phyloP scores from a whole-genome alignment of 352 stramenopile genomes.

The Phytophthora melonis region DNA sequence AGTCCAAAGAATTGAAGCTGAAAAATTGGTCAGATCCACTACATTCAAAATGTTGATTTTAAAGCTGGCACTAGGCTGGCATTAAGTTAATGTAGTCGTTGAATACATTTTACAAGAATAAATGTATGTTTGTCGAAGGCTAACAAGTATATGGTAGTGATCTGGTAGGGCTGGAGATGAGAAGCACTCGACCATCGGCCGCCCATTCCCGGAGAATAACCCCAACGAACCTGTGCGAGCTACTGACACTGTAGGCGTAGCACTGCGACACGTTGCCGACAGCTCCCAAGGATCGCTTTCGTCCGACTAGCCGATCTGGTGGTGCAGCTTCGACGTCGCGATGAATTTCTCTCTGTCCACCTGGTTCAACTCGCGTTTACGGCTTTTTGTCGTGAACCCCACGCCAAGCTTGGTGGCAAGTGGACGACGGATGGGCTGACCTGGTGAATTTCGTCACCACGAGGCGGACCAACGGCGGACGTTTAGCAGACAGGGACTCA shows the following conservation, averaged over 20 bases:
- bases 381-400: not conserved
- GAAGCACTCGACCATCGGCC: not conserved
- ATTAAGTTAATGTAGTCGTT: no score
- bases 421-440: slow-evolving; percentile 5
- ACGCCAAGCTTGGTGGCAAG: not conserved
- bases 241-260: no score
- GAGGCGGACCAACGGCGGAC: not conserved
- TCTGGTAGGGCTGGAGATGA: not conserved
- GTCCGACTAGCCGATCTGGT: not conserved
- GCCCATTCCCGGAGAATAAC: not conserved
- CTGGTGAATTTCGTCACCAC: not conserved
- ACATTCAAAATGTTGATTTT: not conserved
- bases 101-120: no score
- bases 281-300: not conserved
- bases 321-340: slow-evolving; percentile 4
- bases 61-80: no score
- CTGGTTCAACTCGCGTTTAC: slow-evolving; percentile 22
- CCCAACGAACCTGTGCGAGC: not conserved
- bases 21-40: not conserved
- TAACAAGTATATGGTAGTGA: no score
- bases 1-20: not conserved
- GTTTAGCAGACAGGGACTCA: not conserved
- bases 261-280: not conserved
- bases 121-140: no score
- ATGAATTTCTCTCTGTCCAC: slow-evolving; percentile 5